Conservation (phyloP, 345 rosid genomes). For the Pugionium cornutum region DNA sequence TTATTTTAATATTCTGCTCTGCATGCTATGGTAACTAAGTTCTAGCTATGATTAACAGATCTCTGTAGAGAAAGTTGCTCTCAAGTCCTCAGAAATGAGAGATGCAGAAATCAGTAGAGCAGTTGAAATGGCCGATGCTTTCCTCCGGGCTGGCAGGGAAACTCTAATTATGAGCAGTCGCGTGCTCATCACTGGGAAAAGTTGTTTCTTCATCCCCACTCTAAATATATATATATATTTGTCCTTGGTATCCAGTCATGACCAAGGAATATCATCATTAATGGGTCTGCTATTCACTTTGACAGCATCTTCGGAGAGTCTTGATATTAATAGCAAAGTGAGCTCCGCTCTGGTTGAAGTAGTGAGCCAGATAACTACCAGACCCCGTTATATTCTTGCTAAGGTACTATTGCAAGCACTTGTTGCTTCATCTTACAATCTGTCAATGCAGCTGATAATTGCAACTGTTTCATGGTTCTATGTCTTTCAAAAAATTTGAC, state of each 20-base stretch:
- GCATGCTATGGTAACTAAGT: slow-evolving; percentile 24
- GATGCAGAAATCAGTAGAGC: slow-evolving; percentile 74
- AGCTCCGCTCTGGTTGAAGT: slow-evolving; percentile 97
- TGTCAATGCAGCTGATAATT: slow-evolving; percentile 11
- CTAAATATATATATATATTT: background rate
- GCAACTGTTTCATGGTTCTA: slow-evolving; percentile 8
- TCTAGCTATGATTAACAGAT: slow-evolving; percentile 50
- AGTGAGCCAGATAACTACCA: slow-evolving; percentile 66
- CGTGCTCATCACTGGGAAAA: slow-evolving; percentile 80
- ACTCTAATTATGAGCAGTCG: slow-evolving; percentile 94
- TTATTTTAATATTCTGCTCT: background rate
- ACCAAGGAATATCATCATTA: slow-evolving; percentile 17
- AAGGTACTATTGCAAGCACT: slow-evolving; percentile 54
- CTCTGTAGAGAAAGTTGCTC: slow-evolving; percentile 84
- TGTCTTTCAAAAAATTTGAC: background rate
- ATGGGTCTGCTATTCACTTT: slow-evolving; percentile 24
- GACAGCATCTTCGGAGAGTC: slow-evolving; percentile 87
- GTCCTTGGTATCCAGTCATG: background rate
- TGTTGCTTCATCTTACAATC: slow-evolving; percentile 20
- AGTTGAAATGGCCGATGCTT: slow-evolving; percentile 72
- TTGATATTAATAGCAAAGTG: slow-evolving; percentile 90
- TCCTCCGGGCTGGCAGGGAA: slow-evolving; percentile 61
- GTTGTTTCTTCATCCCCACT: slow-evolving; percentile 45
- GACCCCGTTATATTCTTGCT: slow-evolving; percentile 96
- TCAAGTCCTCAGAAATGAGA: slow-evolving; percentile 66